Evolutionary conservation across 2,329 filamentous ascomycete genomes (phyloP), one percentile per base, ranked within the genome.

Genomic region (Emmonsiellopsis sp.): DNA sequence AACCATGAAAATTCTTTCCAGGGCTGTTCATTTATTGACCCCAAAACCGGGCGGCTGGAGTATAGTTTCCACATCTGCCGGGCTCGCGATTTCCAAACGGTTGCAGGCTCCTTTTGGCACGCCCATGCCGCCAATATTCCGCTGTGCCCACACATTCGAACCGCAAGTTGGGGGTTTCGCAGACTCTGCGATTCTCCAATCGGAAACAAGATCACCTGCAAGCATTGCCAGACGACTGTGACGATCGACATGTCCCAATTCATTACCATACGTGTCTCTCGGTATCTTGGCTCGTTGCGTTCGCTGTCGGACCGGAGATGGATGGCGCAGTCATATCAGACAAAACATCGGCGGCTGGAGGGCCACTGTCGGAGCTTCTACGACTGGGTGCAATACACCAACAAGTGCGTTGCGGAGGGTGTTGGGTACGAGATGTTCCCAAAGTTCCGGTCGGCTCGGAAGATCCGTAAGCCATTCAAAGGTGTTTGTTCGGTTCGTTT

Each of bases 251-350:
- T 30, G 10, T 35, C 10, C 26, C 35, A 30, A 10, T 31, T 20
- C 30, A 10, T 51, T 32, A 9, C 20, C 16, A 30, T 51, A 16
- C 11, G 4, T 40, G 48, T 51, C 15, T 16, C 10, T 41, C 48
- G 48, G 20, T 40, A 51, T 30, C 34, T 51, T 11, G 48, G 48
- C 38, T 20, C 15, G 35, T 35, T 51, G 20, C 31, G 35, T 20
- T 51, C 48, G 20, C 48, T 35, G 15, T 32, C 15, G 38, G 48
- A 51, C 16, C 37, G 9, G 38, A 8, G 10, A 5, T 51, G 48
- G 48, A 16, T 41, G 38, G 11, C 48, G 38, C 48, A 51, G 48
- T 51, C 48, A 51, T 51, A 51, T 41, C 35, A 31, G n/a, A 13
- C 48, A n/a, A n/a, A 16, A 15, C 15, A 42, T 41, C 11, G n/a